phyloP scores from a whole-genome alignment of 257 asterid genomes.

The Rauvolfia tetraphylla region DNA sequence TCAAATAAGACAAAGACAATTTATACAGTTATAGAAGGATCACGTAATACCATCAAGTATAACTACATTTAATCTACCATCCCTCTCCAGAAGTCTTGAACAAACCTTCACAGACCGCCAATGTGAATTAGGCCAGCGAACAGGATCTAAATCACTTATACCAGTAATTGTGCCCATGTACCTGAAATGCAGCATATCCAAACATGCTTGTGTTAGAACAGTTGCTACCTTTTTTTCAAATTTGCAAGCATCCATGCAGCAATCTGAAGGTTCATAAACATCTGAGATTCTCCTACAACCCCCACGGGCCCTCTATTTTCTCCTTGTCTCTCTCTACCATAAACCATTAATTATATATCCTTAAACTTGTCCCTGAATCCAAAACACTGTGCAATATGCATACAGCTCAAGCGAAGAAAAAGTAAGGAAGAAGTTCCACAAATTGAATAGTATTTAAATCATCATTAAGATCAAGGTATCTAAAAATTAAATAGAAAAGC shows the following conservation, averaged over 20 bases:
- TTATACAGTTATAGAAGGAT: background rate
- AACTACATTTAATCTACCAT: background rate
- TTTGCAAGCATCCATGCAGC: background rate
- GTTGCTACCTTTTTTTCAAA: background rate
- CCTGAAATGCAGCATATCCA: slow-evolving; percentile 35
- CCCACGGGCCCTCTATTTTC: no score
- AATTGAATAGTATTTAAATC: no score
- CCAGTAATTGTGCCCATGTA: slow-evolving; percentile 94
- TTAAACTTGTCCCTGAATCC: background rate
- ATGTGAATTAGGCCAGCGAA: slow-evolving; percentile 91
- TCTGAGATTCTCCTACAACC: background rate
- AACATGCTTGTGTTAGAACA: background rate
- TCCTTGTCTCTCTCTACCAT: background rate
- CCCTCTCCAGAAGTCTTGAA: background rate
- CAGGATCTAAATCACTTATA: slow-evolving; percentile 78
- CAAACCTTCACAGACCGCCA: slow-evolving; percentile 92
- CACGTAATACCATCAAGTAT: background rate
- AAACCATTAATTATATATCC: background rate
- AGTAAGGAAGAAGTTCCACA: no score
- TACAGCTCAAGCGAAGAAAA: background rate
- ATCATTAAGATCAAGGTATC: background rate
- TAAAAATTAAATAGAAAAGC: background rate
- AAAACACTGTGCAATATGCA: background rate
- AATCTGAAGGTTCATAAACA: background rate
- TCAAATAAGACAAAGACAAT: background rate